Percentiles rank a stretch among this genome's conserved stretches.
Evolutionary conservation across 129 eudicot genomes (phyloP).

Genomic region (Gnaphalium uliginosum): DNA sequence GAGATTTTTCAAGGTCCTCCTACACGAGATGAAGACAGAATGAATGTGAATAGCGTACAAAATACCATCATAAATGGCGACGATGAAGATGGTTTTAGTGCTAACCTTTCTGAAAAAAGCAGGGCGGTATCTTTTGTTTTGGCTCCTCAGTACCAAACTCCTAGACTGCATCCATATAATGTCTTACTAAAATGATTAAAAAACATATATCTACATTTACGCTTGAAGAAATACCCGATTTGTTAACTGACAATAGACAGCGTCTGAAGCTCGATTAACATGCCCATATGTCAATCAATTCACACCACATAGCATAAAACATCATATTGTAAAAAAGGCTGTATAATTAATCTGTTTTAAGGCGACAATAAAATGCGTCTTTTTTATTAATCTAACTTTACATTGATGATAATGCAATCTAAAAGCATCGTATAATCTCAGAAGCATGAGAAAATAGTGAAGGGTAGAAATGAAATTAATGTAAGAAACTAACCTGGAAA

Average conservation of each 20-base stretch:
- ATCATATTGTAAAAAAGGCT: neutral
- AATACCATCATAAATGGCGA: neutral
- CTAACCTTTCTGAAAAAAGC: conserved; percentile 95
- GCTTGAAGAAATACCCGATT: conserved; percentile 3
- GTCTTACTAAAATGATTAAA: neutral
- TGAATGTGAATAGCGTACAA: neutral
- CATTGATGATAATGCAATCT: neutral
- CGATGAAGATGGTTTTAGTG: neutral
- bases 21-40: conserved; percentile 25
- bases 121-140: conserved; percentile 70
- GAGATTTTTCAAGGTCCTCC: conserved; percentile 90
- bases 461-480: neutral
- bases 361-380: neutral
- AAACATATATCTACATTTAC: neutral
- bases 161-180: conserved; percentile 57
- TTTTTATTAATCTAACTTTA: neutral
- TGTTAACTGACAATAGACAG: neutral
- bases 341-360: neutral
- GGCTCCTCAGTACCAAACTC: conserved; percentile 73
- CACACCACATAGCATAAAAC: neutral
- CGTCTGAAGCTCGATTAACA: neutral
- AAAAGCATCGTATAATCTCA: neutral
- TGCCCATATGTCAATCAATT: conserved; percentile 8
- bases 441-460: conserved; percentile 12
- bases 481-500: conserved; percentile 66